Evolutionary conservation across 805 yeast species (phyloP), one percentile per base, ranked within the genome.

Genomic region (Nakazawaea ernobii): DNA sequence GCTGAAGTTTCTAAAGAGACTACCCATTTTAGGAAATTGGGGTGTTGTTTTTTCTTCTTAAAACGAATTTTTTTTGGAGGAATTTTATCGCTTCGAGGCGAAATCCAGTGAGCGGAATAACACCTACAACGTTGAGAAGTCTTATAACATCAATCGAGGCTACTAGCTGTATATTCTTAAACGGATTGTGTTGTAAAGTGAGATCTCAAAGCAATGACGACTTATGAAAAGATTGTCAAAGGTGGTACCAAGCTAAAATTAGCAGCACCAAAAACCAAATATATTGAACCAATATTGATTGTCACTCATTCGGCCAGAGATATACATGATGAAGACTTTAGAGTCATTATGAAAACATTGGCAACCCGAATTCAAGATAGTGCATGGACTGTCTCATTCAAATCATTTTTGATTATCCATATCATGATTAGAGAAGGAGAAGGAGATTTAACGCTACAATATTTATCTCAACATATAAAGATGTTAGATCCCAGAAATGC

Each of bases 181-280:
- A 5, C 5, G 24, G 24, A 20, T 20, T 20, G 24, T 20, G 24
- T 20, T 20, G 24, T 20, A 20, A 3, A 20, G 24, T 20, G 24
- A 20, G 5, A 20, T 20, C 24, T 20, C 24, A 20, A 30, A 30
- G 6, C 9, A 7, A 79, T 80, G 86, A 78, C 84, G 2, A 79
- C 86, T 1, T 82, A 80, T 59, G 84, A 82, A 52, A 86, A 85
- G 66, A 71, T 84, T 50, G 94, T 86, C 53, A 86, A 86, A 74
- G 84, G 88, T 41, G 89, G 88, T 45, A 82, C 89, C 13, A 82
- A 82, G 63, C 73, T 81, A 32, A 82, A 82, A 56, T 77, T 88
- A 68, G 98, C 98, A 9, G 96, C 98, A n/a, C 99, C 99, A 6
- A 94, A 94, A 67, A 85, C 95, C 35, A 94, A 94, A 64, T 94